Base-by-base conservation (phyloP, 225 moss, liverwort and hornwort genomes). In the Physcomitrium patens region DNA sequence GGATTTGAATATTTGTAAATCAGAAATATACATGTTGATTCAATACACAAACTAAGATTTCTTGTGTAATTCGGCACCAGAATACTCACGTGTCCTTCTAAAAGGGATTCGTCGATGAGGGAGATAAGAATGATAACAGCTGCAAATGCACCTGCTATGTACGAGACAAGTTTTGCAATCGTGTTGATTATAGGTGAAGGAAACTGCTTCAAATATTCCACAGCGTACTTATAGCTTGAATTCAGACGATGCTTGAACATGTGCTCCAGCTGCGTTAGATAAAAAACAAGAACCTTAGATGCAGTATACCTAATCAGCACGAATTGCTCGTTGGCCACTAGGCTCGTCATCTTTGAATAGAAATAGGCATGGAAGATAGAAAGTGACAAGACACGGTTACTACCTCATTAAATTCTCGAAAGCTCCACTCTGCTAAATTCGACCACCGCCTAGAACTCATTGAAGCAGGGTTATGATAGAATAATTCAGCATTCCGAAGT, bases 371-470 rank as follows among this genome's bases (percentile, higher is more conserved):
- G 18, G 48, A 49, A 77, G 3, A 12, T 31, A 13, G 23, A 55
- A 77, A 75, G 48, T 37, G 31, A 37, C 31, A 17, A 43, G 54
- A 44, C 9, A 37, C 14, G 64, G 16, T 45, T 65, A 53, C 19
- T 86, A 99, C 99, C 95, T 99, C 99, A 63, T 99, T 99, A 19
- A 99, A 95, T 80, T 99, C 99, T 70, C 99, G 91, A 72, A 95
- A 91, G 60, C 79, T 99, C 99, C 99, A 99, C 84, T 90, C 90
- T 19, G 99, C 87, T 78, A 99, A 77, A 78, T 99, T 99, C 60
- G 99, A 95, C 99, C 99, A 99, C 49, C 95, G 90, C 52, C 99
- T 86, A 18, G 93, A 95, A 64, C 95, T 89, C 75, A 89, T 93
- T 24, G 93, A 87, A 65, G 91, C 89, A 73, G 99, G 99, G 64